Base-by-base conservation (phyloP, 129 eudicot species). In the Silybum marianum region DNA sequence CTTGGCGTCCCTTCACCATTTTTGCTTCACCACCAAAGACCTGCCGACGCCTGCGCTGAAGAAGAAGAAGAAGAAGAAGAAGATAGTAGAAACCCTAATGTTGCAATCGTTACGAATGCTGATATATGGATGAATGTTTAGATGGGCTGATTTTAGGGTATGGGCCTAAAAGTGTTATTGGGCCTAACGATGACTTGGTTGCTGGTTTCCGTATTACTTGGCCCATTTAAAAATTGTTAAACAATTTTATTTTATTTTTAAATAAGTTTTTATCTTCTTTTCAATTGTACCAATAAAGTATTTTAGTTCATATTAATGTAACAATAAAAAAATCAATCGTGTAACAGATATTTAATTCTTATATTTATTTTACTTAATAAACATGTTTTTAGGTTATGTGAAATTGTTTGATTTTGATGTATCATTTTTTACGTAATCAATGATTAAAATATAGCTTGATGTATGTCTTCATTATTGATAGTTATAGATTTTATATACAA, bases 1-100 rank as follows among this genome's bases (percentile, higher is more conserved):
- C 88, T 78, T 85, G 86, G 66, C 88, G 88, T 24, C 88, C 86
- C 60, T 85, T 85, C 80, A 85, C 88, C 88, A 85, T 85, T 85
- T 72, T 81, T 36, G 86, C 67, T 70, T 63, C 72, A 62, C 23
- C 63, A 36, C 16, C 63, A 36, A 26, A 38, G 9, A 25, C 9
- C 26, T 66, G 71, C 71, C 25, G 72, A 69, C 74, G 81, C 39
- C 77, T 75, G 81, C 44, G 65, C 10, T 75, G 70, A 32, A 14
- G 81, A 63, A n/a, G 46, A 40, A 62, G 46, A 63, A 2, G 62
- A 51, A 18, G 40, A 68, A 1, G 58, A 76, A n/a, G n/a, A n/a
- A n/a, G n/a, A 2, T 30, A 79, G 13, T n/a, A 23, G 13, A 32
- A 74, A 74, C 76, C 85, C 85, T 67, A 74, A 30, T 44, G 40